phyloP scores from a whole-genome alignment of 2,329 filamentous ascomycete genomes.

The Sphaerulina musiva region DNA sequence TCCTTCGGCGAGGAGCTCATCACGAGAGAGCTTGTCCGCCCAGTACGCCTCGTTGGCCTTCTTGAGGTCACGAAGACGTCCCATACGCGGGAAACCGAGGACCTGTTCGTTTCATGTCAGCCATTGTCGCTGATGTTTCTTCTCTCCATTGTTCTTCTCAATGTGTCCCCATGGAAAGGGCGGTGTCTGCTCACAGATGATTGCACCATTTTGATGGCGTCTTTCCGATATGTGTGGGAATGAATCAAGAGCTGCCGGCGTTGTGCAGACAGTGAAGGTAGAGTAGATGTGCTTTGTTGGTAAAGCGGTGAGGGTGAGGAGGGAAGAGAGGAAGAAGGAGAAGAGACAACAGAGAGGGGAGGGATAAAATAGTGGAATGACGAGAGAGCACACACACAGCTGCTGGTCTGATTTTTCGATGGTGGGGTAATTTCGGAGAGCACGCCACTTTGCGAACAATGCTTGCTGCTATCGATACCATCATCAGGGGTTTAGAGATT shows the following conservation, averaged over 20 bases:
- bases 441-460: neutral
- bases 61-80: conserved; percentile 97
- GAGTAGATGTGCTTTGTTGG: neutral
- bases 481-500: too few species aligned
- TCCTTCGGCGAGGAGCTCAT: conserved; percentile 85
- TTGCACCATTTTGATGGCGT: conserved; percentile 41
- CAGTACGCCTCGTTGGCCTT: conserved; percentile 99
- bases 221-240: neutral
- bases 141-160: neutral
- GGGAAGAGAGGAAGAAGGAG: neutral
- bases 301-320: neutral
- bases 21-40: conserved; percentile 87
- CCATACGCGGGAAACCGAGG: conserved; percentile 99
- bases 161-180: neutral
- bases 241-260: neutral
- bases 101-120: conserved; percentile 40
- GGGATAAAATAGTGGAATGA: too few species aligned
- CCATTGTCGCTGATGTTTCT: neutral
- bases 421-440: neutral
- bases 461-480: neutral
- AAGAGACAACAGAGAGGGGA: neutral
- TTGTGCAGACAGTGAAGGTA: conserved; percentile 1
- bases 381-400: too few species aligned
- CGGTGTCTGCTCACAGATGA: conserved; percentile 41
- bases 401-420: too few species aligned